Base-by-base conservation (phyloP, 257 asterid genomes). In the Ligustrum vulgare region DNA sequence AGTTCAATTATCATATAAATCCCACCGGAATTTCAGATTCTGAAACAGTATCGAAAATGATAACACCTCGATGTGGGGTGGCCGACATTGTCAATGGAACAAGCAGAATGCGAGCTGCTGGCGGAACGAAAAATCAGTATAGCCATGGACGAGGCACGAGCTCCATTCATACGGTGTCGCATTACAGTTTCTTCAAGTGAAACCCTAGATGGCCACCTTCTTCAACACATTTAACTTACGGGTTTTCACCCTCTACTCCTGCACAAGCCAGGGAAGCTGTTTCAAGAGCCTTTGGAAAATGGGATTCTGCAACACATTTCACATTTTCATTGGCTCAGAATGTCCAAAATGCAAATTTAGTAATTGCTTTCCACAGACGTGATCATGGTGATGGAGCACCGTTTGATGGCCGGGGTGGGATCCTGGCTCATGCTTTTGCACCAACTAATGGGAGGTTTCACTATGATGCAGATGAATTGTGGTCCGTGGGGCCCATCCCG, bases 61-160 rank as follows among this genome's bases (percentile, higher is more conserved):
- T 47, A 2, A 3, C 39, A 49, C 73, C 86, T 15, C 79, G 89
- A 11, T 87, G 89, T 37, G 84, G 86, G 10, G 80, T 75, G 16
- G 66, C 88, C 0, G 87, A 85, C 54, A 76, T 86, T 10, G 2
- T 72, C 28, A 75, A 84, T 11, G 77, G 81, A n/a, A 81, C 81
- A 1, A 80, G 72, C 37, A 54, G 33, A 33, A 80, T 82, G 88
- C 70, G 31, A 39, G 32, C 56, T 2, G 32, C 56, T 2, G 39
- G 56, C 0, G 35, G 23, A 8, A 60, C 36, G n/a, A 66, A 22
- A 31, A 39, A 39, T 16, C 77, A 0, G 34, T 64, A 43, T 13
- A 43, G n/a, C 51, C 51, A 43, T 43, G 51, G n/a, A 43, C 4
- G 16, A 43, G 18, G 18, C 51, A 32, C 75, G 9, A 73, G 4